These are phyloP conservation scores for Penicillium occitanis DNA, from an alignment of 2,329 filamentous ascomycete species.

Conservation along the genomic window DNA sequence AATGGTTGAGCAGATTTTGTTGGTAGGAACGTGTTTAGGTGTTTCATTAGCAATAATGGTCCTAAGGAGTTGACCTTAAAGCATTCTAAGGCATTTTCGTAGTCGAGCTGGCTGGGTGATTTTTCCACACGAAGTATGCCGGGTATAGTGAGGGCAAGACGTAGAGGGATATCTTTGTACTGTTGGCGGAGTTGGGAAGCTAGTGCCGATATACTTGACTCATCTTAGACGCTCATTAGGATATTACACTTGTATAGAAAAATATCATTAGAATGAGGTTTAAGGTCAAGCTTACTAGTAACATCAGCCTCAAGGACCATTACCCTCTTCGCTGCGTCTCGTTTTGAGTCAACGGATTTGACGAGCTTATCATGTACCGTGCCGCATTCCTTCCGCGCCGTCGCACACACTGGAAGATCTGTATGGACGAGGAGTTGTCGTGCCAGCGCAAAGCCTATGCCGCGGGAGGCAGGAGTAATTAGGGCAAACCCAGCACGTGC, in stretches of 20 bases:
- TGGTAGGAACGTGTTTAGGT: conserved; percentile 69
- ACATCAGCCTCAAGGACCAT: conserved; percentile 16
- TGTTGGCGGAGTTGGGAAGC: conserved; percentile 56
- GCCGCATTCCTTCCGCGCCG: conserved; percentile 56
- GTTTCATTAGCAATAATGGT: conserved; percentile 73
- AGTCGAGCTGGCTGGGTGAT: conserved; percentile 64
- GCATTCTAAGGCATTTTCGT: conserved; percentile 62
- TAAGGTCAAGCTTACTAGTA: neutral
- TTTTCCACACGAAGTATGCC: conserved; percentile 74
- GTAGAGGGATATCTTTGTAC: conserved; percentile 61
- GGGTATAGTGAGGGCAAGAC: conserved; percentile 67
- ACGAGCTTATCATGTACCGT: conserved; percentile 53
- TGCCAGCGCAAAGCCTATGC: conserved; percentile 63
- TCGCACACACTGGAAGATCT: conserved; percentile 58
- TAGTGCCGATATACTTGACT: conserved; percentile 58
- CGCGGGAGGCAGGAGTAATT: conserved; percentile 59
- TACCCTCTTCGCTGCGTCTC: neutral
- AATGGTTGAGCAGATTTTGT: conserved; percentile 47
- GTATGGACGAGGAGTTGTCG: conserved; percentile 59
- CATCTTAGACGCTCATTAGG: conserved; percentile 48
- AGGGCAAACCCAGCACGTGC: conserved; percentile 26
- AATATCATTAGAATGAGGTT: neutral
- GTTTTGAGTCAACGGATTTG: conserved; percentile 23
- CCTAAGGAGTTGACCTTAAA: conserved; percentile 73
- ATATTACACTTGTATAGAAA: neutral